Base-by-base conservation (phyloP, 441 rosid genomes). In the Macaranga tanarius region DNA sequence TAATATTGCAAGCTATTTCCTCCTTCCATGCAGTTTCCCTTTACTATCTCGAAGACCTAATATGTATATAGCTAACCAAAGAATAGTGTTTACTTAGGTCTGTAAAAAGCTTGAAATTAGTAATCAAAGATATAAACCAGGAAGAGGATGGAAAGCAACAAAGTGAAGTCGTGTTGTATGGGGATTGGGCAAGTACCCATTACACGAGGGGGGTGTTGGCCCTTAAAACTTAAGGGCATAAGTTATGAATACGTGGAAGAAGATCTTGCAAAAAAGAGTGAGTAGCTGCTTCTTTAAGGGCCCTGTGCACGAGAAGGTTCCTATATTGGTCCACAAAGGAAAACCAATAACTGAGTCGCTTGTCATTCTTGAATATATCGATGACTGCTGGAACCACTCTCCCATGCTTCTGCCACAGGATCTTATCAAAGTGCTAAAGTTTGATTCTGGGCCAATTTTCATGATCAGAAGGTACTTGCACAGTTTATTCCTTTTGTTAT, bases 191-290 rank as follows among this genome's bases (percentile, higher is more conserved):
- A 11, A 75, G 81, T 50, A 22, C 48, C 54, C 40, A 51, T 56
- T 38, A 48, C 62, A 77, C 65, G 75, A 77, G 82, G 55, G 77
- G 74, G 59, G 84, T 82, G 73, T 38, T 86, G 26, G 85, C 85
- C 26, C 79, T 84, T 16, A 79, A 79, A n/a, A 60, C 72, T 80
- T 25, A 80, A 84, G 54, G 83, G 84, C 65, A 55, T 62, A 62
- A 7, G 4, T 13, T 62, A 62, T 10, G 66, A 62, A 10, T 62
- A 62, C n/a, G 15, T 62, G 7, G 48, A 62, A 19, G 17, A 58
- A 58, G 62, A 58, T 58, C 34, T 58, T 3, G 1, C 17, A 1
- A 25, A 58, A 7, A 58, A 58, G 19, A 58, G 62, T 8, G 9
- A 13, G 9, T 58, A 8, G 19, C 40, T 58, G 3, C 62, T 26